A percentile compares a stretch with the other conserved stretches of the same genome.
Evolutionary conservation across 768 basidiomycete species (phyloP).

Genomic region (Boletellus emodensis): DNA sequence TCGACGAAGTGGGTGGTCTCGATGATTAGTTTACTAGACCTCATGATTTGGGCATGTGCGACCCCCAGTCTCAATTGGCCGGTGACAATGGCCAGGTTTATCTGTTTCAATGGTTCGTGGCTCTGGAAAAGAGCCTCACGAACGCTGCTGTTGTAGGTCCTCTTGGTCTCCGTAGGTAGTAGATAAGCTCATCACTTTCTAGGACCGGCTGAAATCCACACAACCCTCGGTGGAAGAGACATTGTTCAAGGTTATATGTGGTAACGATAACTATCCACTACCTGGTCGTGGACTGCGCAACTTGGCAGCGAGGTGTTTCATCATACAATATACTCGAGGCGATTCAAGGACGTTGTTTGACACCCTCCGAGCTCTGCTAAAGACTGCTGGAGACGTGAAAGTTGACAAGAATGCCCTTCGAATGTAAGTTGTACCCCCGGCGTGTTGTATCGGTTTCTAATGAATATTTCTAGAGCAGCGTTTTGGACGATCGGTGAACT

Average conservation of each 20-base stretch:
- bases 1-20: conserved; percentile 30
- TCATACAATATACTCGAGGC: conserved; percentile 69
- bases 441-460: neutral
- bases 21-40: neutral
- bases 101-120: conserved; percentile 78
- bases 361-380: conserved; percentile 73
- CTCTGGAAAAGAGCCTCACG: conserved; percentile 55
- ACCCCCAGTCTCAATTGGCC: conserved; percentile 54
- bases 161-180: neutral
- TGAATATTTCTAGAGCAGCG: conserved; percentile 54
- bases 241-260: conserved; percentile 65
- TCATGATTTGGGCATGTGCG: conserved; percentile 11
- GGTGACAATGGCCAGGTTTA: conserved; percentile 80
- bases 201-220: conserved; percentile 65
- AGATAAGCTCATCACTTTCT: conserved; percentile 4
- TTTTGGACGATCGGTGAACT: conserved; percentile 86
- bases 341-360: conserved; percentile 88
- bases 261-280: conserved; percentile 62
- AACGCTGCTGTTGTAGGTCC: conserved; percentile 49
- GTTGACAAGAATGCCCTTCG: conserved; percentile 60
- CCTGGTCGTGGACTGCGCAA: conserved; percentile 87
- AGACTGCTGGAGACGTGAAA: conserved; percentile 71
- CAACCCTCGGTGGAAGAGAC: conserved; percentile 61
- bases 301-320: conserved; percentile 72
- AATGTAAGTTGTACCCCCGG: conserved; percentile 46